Evolutionary conservation across 768 basidiomycete species (phyloP).

Genomic region (Boletus vermiculosoides): DNA sequence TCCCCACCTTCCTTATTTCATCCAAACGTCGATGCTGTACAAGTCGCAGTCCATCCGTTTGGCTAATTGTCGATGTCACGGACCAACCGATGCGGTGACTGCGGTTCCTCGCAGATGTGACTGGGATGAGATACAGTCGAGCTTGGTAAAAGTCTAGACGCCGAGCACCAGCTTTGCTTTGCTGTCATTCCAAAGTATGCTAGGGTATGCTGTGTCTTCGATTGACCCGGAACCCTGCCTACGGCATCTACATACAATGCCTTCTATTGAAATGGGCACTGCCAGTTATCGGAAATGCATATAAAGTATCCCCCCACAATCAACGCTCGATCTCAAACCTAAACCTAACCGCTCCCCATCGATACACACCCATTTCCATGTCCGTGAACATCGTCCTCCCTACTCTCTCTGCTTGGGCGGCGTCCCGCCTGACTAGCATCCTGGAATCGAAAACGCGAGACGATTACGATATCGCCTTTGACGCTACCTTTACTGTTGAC

Average conservation of each 20-base stretch:
- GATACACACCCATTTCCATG: slow-evolving; percentile 16
- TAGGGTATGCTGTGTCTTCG: background rate
- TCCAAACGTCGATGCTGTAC: background rate
- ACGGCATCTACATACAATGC: background rate
- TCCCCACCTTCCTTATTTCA: background rate
- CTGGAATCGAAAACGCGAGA: slow-evolving; percentile 37
- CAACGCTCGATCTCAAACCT: background rate
- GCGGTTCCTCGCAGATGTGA: background rate
- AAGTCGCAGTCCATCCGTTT: background rate
- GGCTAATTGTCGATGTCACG: background rate
- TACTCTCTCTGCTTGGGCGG: slow-evolving; percentile 42
- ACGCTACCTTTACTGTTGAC: slow-evolving; percentile 39
- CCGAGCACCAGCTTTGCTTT: background rate
- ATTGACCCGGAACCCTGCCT: background rate
- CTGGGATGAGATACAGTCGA: background rate
- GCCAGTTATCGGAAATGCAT: background rate
- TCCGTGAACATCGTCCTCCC: slow-evolving; percentile 37
- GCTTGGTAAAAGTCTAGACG: slow-evolving; percentile 2
- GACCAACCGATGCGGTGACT: background rate
- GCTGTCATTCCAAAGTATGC: background rate
- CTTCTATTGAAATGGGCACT: background rate
- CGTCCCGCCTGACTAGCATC: slow-evolving; percentile 38
- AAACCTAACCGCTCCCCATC: background rate
- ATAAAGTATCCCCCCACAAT: slow-evolving; percentile 11
- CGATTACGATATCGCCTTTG: slow-evolving; percentile 39